phyloP scores from a whole-genome alignment of 805 yeast genomes.

The Yarrowia osloensis region DNA sequence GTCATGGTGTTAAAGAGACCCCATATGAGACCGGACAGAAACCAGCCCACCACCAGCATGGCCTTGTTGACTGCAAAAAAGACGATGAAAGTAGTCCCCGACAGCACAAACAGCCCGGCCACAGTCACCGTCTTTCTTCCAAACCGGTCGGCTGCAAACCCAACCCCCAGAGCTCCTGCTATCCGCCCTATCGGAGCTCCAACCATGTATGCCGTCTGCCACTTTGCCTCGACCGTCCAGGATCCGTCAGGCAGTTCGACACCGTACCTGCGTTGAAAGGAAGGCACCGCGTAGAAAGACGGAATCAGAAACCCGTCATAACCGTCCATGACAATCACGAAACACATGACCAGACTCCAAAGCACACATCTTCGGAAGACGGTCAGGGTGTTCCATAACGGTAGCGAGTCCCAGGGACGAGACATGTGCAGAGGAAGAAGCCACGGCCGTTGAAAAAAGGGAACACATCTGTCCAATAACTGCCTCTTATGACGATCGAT shows the following conservation, averaged over 20 bases:
- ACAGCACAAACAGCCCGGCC: constrained; percentile 37
- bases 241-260: constrained; percentile 3
- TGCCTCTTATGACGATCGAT: no score
- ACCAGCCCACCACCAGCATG: not conserved
- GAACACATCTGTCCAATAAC: no score
- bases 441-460: not conserved
- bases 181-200: constrained; percentile 48
- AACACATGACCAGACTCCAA: constrained; percentile 51
- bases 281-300: constrained; percentile 50
- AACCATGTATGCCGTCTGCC: constrained; percentile 40
- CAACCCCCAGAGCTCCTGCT: constrained; percentile 51
- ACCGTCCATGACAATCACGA: constrained; percentile 53
- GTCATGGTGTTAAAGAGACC: not conserved
- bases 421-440: not conserved
- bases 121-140: constrained; percentile 49
- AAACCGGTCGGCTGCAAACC: constrained; percentile 48
- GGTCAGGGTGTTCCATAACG: not conserved
- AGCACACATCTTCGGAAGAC: constrained; percentile 48
- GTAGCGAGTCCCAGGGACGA: not conserved
- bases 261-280: constrained; percentile 49
- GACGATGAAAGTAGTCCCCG: not conserved
- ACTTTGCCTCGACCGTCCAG: constrained; percentile 34
- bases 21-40: not conserved
- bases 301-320: constrained; percentile 49
- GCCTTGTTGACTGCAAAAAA: not conserved